Base-by-base conservation (phyloP, 2,329 filamentous ascomycete species). In the Colletotrichum melonis region DNA sequence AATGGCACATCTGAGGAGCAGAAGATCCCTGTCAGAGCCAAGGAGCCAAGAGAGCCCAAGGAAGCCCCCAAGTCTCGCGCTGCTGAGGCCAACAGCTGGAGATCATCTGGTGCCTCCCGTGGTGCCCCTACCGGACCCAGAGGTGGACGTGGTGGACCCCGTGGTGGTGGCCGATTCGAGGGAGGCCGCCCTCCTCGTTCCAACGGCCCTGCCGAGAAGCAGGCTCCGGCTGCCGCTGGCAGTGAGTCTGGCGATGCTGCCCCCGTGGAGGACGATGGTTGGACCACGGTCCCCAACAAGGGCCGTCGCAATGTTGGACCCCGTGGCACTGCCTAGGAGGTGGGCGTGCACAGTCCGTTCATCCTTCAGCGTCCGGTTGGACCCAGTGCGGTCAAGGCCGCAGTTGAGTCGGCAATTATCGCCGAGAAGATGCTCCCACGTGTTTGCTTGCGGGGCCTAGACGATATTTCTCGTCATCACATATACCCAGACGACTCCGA, bases 61-160 rank as follows among this genome's bases (percentile, higher is more conserved):
- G 82, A 83, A 76, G 84, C 85, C 72, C 77, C 82, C 73, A 90
- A 89, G 82, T 87, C 90, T 42, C 88, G 89, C 76, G 88, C 89
- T 62, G 78, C 84, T 30, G 91, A 92, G 76, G 86, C 87, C 72
- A 88, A 88, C 64, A 92, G 87, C 82, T 92, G 91, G 91, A 87
- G 91, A 81, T 84, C 86, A 16, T 84, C 82, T 66, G 88, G 88
- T 75, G 84, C 86, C 76, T 78, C 84, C n/a, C 86, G 86, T 73
- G 86, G 87, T 73, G 79, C 82, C 49, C 81, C 82, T n/a, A 79
- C 85, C 72, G 85, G 82, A 7, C 81, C 82, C 54, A 82, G 84
- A 56, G 69, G 69, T 35, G 63, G 63, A 42, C 63, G 54, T 12
- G 63, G 63, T 30, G 63, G 63, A 38, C 30, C 63, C 24, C 83